Base-by-base conservation (phyloP, 129 eudicot species). In the Flaveria linearis region DNA sequence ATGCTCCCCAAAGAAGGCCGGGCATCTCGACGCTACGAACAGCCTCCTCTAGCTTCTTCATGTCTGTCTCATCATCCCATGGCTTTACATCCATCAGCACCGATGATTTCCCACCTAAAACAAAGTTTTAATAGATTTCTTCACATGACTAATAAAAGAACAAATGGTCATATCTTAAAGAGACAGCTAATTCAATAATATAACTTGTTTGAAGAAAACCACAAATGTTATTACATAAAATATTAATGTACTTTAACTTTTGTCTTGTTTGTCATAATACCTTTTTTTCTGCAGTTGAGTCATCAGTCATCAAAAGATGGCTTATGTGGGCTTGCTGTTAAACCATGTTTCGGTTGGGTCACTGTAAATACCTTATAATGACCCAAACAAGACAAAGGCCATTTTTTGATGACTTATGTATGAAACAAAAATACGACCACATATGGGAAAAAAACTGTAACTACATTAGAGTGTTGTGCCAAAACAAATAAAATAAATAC, bases 21-120 rank as follows among this genome's bases (percentile, higher is more conserved):
- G 80, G 82, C 81, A 87, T 30, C 81, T 92, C 85, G 63, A 92
- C 88, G 25, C 88, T 83, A 64, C 96, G 98, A 74, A 92, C 98
- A 81, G 90, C 88, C 85, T 92, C 98, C 75, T 92, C 98, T 70
- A 92, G 84, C 84, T 86, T 86, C 91, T 89, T 92, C 98, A 92
- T 92, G 85, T 92, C 98, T 0, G 98, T 92, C 84, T 92, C 98
- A 80, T 92, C 98, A 83, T 92, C 98, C 98, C 98, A 92, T 14
- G 96, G 98, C 87, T 92, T 92, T 58, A 92, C 79, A 73, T 89
- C 98, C 96, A 92, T 41, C 69, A 92, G 96, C 75, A 92, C 98
- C 13, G 98, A 89, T 75, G 98, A 92, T 45, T 92, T 92, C 28
- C 98, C 98, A 87, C 98, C 96, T 92, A 49, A 47, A 81, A 42